A percentile compares a stretch with the other conserved stretches of the same genome.
phyloP scores from a whole-genome alignment of 1,284 basidiomycete species.

The Gomphus bonarii region DNA sequence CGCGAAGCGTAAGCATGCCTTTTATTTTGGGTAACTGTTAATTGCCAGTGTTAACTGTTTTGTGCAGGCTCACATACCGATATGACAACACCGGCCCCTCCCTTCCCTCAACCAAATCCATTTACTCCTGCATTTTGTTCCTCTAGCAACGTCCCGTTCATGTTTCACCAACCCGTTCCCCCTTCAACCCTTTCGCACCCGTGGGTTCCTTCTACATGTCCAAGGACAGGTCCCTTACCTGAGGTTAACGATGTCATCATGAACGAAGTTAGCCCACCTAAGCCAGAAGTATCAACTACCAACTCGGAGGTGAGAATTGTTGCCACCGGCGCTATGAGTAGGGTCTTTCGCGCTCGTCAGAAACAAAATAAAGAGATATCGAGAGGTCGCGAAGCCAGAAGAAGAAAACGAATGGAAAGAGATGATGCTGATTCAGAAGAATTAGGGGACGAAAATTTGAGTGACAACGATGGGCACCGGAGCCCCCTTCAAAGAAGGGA shows the following conservation, averaged over 20 bases:
- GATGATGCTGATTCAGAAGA: conserved; percentile 25
- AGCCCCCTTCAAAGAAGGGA: conserved; percentile 11
- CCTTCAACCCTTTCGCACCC: conserved; percentile 37
- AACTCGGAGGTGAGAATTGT: conserved; percentile 32
- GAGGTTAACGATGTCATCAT: conserved; percentile 63
- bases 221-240: conserved; percentile 44
- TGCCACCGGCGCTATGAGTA: conserved; percentile 57
- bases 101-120: conserved; percentile 19
- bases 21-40: background rate
- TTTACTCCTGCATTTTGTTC: conserved; percentile 46
- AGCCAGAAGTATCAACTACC: conserved; percentile 29
- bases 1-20: conserved; percentile 48
- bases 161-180: conserved; percentile 47
- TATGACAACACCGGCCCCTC: conserved; percentile 19
- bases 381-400: conserved; percentile 22
- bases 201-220: conserved; percentile 57
- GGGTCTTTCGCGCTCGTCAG: conserved; percentile 57
- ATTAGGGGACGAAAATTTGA: conserved; percentile 26
- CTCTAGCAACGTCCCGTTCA: conserved; percentile 56
- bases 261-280: conserved; percentile 56
- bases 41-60: conserved; percentile 8
- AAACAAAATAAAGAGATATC: conserved; percentile 25
- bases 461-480: conserved; percentile 12
- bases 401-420: conserved; percentile 19
- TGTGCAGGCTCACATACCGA: conserved; percentile 44